Percentiles rank a stretch among this genome's conserved stretches.
Conservation (phyloP, 306 rosid genomes). For the Trifolium dubium region DNA sequence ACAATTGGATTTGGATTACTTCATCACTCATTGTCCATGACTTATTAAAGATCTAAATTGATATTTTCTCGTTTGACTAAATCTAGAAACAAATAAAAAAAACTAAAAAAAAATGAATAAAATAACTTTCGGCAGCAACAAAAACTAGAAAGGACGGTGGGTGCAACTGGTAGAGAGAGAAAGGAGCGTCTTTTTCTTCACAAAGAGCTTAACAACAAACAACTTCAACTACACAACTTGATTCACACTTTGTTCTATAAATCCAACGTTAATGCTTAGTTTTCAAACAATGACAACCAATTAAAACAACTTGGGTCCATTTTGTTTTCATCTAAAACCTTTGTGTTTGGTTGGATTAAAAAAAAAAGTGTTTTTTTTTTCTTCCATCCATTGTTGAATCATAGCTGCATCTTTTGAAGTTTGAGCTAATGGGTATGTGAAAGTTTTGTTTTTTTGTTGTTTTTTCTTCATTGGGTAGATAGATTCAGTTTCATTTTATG, state of each 20-base stretch:
- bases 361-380: neutral
- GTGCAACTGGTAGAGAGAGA: constrained; percentile 41
- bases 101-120: neutral
- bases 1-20: neutral
- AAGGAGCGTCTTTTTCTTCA: constrained; percentile 30
- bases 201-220: constrained; percentile 2
- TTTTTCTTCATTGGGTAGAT: constrained; percentile 40
- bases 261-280: constrained; percentile 35
- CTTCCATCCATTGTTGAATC: constrained; percentile 28
- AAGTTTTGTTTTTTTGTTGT: constrained; percentile 23
- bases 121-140: no score
- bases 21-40: no score
- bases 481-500: constrained; percentile 33
- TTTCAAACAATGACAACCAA: neutral
- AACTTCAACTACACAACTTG: constrained; percentile 43
- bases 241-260: constrained; percentile 11
- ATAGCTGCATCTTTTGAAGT: constrained; percentile 35
- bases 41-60: no score
- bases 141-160: constrained; percentile 42
- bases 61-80: no score
- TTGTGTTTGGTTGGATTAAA: neutral
- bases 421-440: constrained; percentile 40
- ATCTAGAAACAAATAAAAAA: neutral
- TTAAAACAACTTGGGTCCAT: constrained; percentile 10
- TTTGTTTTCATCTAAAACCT: neutral